Evolutionary conservation across 805 yeast species (phyloP), one percentile per base, ranked within the genome.

Genomic region (Candida corydali): DNA sequence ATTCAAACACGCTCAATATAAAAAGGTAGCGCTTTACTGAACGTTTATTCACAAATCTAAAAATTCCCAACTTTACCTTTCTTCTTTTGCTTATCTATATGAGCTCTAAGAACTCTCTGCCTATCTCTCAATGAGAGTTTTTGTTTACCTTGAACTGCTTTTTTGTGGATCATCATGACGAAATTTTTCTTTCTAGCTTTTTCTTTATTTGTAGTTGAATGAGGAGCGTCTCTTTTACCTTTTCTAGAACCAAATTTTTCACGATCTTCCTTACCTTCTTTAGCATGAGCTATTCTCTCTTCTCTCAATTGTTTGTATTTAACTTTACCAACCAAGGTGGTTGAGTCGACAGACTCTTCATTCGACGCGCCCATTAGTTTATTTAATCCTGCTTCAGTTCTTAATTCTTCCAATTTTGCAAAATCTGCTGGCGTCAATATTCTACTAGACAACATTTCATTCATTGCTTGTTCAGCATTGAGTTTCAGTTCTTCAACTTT

Each of bases 121-220:
- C 87, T 81, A 59, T 93, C 98, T 51, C 96, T 75, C 51, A 93
- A 70, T 39, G 96, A 86, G 74, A 83, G 71, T 65, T 82, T 85
- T 45, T 83, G 89, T 63, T 93, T 93, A 45, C 98, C 98, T 62
- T 86, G 95, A 26, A 93, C 98, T 34, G 86, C 80, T 52, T 79
- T 79, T 69, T 91, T 93, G 64, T 93, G 99, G 50, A 93, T 86
- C 91, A 86, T 86, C 99, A 93, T 93, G 57, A 93, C 91, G 57
- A 88, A 93, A 65, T 93, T 93, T 96, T 93, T 93, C 87, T 87
- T 87, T 62, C 98, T 77, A 17, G 88, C 94, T 77, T 93, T 93
- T 65, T 94, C 97, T 63, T 79, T 80, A 61, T 93, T 93, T 2
- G 99, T 93, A 8, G 98, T 89, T 19, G 95, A 86, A 57, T 83